A percentile compares a stretch with the other conserved stretches of the same genome.
Conservation (phyloP, 2,329 filamentous ascomycete species). For the Colletotrichum chrysophilum region DNA sequence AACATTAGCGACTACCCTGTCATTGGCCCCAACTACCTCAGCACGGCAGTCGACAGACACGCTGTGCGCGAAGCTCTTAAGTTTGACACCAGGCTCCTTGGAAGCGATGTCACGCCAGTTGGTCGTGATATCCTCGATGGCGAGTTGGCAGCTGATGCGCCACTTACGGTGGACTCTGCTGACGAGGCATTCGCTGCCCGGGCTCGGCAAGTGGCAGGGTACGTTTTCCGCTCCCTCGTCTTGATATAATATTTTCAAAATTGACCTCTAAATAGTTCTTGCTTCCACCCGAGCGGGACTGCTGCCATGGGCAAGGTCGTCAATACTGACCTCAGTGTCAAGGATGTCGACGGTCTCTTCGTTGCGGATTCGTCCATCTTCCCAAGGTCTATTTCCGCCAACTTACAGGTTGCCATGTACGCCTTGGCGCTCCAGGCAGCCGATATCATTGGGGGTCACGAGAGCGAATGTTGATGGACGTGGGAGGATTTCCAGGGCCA, state of each 20-base stretch:
- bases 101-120: conserved; percentile 20
- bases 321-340: conserved; percentile 39
- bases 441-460: conserved; percentile 49
- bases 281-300: conserved; percentile 31
- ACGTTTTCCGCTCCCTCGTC: not conserved
- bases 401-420: conserved; percentile 55
- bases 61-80: conserved; percentile 29
- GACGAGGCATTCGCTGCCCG: conserved; percentile 23
- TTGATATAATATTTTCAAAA: not conserved
- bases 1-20: conserved; percentile 24
- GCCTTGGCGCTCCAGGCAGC: conserved; percentile 65
- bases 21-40: conserved; percentile 34
- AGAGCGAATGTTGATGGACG: not conserved
- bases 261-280: not conserved
- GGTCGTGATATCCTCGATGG: conserved; percentile 29
- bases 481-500: not conserved
- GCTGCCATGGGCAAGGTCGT: conserved; percentile 35
- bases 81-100: conserved; percentile 26
- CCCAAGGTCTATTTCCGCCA: conserved; percentile 37
- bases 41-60: conserved; percentile 33
- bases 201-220: not conserved
- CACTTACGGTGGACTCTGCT: conserved; percentile 25
- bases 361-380: conserved; percentile 37
- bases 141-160: conserved; percentile 23
- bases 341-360: conserved; percentile 37